These are phyloP conservation scores for Talaromyces sp. DNA, from an alignment of 2,329 filamentous ascomycete genomes.

Conservation along the genomic window DNA sequence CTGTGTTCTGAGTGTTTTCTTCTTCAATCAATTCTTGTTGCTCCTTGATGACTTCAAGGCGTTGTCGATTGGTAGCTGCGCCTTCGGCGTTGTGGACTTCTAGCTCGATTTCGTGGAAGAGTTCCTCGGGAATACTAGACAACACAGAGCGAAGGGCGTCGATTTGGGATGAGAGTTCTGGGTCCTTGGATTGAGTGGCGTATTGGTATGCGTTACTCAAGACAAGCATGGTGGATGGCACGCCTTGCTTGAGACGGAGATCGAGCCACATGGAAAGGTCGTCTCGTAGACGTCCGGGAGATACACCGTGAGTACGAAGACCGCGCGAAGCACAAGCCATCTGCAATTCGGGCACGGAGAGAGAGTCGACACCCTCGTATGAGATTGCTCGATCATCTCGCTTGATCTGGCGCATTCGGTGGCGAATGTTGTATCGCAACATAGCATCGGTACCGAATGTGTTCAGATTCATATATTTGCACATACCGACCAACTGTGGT, in stretches of 20 bases:
- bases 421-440: slow-evolving; percentile 93
- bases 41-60: slow-evolving; percentile 95
- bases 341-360: slow-evolving; percentile 92
- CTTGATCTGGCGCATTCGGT: slow-evolving; percentile 99
- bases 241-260: slow-evolving; percentile 83
- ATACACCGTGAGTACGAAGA: slow-evolving; percentile 87
- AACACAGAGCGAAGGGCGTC: slow-evolving; percentile 89
- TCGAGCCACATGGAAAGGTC: slow-evolving; percentile 94
- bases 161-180: slow-evolving; percentile 81
- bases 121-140: slow-evolving; percentile 90
- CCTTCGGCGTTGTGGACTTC: slow-evolving; percentile 97
- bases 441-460: slow-evolving; percentile 97
- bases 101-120: slow-evolving; percentile 99
- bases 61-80: slow-evolving; percentile 97
- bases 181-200: slow-evolving; percentile 67
- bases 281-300: slow-evolving; percentile 78
- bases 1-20: slow-evolving; percentile 86
- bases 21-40: slow-evolving; percentile 97
- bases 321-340: slow-evolving; percentile 87
- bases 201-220: slow-evolving; percentile 98
- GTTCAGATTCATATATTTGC: slow-evolving; percentile 96
- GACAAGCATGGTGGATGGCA: slow-evolving; percentile 93
- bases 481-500: slow-evolving; percentile 94
- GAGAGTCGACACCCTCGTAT: slow-evolving; percentile 86
- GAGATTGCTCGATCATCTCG: slow-evolving; percentile 91